A percentile compares a stretch with the other conserved stretches of the same genome.
Evolutionary conservation across 495 filamentous ascomycete species (phyloP).

Genomic region (Acidiella bohemica): DNA sequence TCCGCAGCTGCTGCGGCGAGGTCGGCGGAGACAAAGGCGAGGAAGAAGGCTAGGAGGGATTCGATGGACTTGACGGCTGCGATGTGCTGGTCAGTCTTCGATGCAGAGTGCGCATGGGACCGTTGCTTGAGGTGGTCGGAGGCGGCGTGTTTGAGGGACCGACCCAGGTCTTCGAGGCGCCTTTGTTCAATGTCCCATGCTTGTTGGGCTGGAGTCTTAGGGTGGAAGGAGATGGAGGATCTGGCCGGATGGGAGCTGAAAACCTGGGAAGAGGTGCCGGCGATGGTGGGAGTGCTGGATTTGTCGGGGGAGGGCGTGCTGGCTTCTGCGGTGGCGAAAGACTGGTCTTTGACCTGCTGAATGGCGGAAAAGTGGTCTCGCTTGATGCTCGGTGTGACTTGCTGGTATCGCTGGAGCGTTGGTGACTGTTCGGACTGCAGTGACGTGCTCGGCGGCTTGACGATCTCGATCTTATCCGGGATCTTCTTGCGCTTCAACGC

Average conservation of each 20-base stretch:
- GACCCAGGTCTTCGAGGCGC: conserved; percentile 13
- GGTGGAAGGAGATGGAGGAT: background rate
- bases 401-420: conserved; percentile 3
- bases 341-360: conserved; percentile 2
- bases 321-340: conserved; percentile 4
- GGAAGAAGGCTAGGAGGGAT: conserved; percentile 16
- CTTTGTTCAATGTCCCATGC: conserved; percentile 16
- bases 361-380: conserved; percentile 6
- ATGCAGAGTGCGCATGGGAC: background rate
- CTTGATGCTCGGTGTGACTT: conserved; percentile 3
- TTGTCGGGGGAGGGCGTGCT: conserved; percentile 2
- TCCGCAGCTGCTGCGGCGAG: conserved; percentile 8
- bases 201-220: conserved; percentile 2
- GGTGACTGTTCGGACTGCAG: conserved; percentile 5
- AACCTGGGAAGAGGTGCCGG: conserved; percentile 1
- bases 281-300: conserved; percentile 1
- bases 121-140: conserved; percentile 6
- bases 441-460: conserved; percentile 5
- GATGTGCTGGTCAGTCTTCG: conserved; percentile 7
- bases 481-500: conserved; percentile 4
- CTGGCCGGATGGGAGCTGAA: too few species aligned
- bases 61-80: conserved; percentile 16
- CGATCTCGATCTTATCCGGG: conserved; percentile 1
- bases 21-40: conserved; percentile 18
- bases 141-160: conserved; percentile 18